Percentiles rank a stretch among this genome's conserved stretches.
These are phyloP conservation scores for Polyporus tsugae DNA, from an alignment of 1,284 basidiomycete species.

Conservation along the genomic window DNA sequence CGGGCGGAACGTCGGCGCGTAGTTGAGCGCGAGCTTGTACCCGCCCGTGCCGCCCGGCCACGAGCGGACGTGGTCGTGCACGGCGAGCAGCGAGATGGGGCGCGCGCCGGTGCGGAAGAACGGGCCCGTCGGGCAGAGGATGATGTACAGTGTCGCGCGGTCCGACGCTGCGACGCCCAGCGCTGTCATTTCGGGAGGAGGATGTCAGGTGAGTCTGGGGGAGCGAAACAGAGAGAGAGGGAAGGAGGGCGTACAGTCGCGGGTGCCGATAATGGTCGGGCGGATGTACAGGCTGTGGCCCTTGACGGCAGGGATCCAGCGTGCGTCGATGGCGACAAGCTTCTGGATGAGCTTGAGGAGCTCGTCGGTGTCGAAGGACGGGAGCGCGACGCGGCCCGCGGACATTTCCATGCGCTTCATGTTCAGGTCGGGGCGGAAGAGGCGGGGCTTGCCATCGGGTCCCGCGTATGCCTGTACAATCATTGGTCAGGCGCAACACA, in stretches of 20 bases:
- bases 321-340: constrained; percentile 71
- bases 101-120: constrained; percentile 74
- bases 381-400: constrained; percentile 69
- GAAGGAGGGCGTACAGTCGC: constrained; percentile 59
- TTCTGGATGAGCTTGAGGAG: constrained; percentile 76
- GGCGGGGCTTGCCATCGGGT: constrained; percentile 64
- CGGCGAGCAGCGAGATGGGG: constrained; percentile 77
- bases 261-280: constrained; percentile 89
- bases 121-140: constrained; percentile 73
- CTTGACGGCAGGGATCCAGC: constrained; percentile 77
- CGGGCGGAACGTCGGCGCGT: constrained; percentile 73
- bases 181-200: constrained; percentile 41
- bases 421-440: constrained; percentile 86
- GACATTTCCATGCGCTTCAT: constrained; percentile 79
- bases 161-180: constrained; percentile 78
- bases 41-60: constrained; percentile 86
- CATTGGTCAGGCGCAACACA: background rate
- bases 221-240: background rate
- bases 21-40: constrained; percentile 75
- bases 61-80: constrained; percentile 73
- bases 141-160: constrained; percentile 75
- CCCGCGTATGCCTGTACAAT: constrained; percentile 69
- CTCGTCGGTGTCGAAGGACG: constrained; percentile 66
- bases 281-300: constrained; percentile 86
- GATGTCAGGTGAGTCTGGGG: background rate